A percentile compares a stretch with the other conserved stretches of the same genome.
Conservation (phyloP, 176 grass and related monocot species). For the Melocanna baccifera region DNA sequence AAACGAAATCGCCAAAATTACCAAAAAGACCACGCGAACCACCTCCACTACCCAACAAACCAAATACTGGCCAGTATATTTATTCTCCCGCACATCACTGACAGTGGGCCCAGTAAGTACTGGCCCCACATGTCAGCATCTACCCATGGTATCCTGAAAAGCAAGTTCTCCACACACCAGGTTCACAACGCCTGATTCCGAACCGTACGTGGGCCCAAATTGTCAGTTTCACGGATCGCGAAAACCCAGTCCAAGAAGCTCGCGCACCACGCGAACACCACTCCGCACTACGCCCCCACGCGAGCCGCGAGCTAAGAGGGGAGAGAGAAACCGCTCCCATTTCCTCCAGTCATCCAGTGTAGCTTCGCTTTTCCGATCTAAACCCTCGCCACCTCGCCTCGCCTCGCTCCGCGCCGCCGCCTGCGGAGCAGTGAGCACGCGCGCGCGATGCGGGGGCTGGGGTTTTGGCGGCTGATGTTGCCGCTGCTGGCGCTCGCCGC, state of each 20-base stretch:
- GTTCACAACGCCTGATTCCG: not conserved
- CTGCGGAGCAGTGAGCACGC: not conserved
- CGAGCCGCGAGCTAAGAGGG: not conserved
- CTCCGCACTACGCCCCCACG: not conserved
- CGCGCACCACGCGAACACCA: not conserved
- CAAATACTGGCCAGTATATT: not conserved
- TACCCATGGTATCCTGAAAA: not conserved
- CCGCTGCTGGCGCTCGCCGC: not conserved
- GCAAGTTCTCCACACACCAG: not conserved
- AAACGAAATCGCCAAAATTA: not conserved
- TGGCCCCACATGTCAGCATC: not conserved
- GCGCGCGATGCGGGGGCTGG: constrained; percentile 29
- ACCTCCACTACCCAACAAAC: not conserved
- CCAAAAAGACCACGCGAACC: not conserved
- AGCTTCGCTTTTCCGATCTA: constrained; percentile 32
- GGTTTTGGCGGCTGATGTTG: constrained; percentile 8
- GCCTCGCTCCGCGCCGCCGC: not conserved
- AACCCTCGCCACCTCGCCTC: constrained; percentile 15
- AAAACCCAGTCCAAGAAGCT: not conserved
- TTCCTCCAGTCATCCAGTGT: not conserved
- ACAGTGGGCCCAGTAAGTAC: not conserved
- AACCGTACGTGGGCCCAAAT: not conserved
- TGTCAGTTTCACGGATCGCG: not conserved
- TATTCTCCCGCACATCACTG: not conserved
- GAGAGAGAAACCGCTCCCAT: constrained; percentile 7